A percentile compares a stretch with the other conserved stretches of the same genome.
These are phyloP conservation scores for Tagetes erecta DNA, from an alignment of 129 eudicot species.

Conservation along the genomic window DNA sequence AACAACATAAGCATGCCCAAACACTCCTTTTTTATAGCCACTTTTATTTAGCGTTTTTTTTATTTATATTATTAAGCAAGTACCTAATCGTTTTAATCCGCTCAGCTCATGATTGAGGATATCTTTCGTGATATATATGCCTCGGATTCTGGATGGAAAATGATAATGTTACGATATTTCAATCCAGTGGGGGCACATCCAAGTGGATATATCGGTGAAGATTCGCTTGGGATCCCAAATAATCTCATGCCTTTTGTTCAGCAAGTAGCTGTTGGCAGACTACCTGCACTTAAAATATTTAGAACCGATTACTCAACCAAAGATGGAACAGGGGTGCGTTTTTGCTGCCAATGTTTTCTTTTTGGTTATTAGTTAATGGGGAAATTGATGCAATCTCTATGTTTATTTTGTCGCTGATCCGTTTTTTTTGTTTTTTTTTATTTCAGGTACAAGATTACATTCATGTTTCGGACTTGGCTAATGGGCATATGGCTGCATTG, in stretches of 20 bases:
- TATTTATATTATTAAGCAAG: background rate
- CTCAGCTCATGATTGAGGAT: conserved; percentile 93
- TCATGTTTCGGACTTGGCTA: conserved; percentile 94
- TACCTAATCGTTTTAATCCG: background rate
- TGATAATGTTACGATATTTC: conserved; percentile 85
- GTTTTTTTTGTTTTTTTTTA: background rate
- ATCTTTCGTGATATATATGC: conserved; percentile 78
- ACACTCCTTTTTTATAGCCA: conserved; percentile 15
- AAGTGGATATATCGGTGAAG: conserved; percentile 94
- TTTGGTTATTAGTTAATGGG: background rate
- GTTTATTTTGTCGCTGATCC: background rate
- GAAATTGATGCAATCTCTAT: background rate
- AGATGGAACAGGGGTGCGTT: conserved; percentile 92
- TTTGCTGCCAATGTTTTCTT: conserved; percentile 10
- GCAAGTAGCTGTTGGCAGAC: conserved; percentile 97
- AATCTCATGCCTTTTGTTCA: conserved; percentile 98
- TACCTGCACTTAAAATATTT: conserved; percentile 69
- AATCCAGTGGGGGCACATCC: conserved; percentile 99
- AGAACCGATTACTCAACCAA: conserved; percentile 80
- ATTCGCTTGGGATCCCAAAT: conserved; percentile 90
- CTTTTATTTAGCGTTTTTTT: background rate
- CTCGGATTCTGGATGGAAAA: conserved; percentile 76
- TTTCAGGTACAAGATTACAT: conserved; percentile 92
- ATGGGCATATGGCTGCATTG: conserved; percentile 94
- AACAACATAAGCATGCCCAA: no score